Conservation (phyloP, 148 eudicot species). For the Fagopyrum homotropicum region DNA sequence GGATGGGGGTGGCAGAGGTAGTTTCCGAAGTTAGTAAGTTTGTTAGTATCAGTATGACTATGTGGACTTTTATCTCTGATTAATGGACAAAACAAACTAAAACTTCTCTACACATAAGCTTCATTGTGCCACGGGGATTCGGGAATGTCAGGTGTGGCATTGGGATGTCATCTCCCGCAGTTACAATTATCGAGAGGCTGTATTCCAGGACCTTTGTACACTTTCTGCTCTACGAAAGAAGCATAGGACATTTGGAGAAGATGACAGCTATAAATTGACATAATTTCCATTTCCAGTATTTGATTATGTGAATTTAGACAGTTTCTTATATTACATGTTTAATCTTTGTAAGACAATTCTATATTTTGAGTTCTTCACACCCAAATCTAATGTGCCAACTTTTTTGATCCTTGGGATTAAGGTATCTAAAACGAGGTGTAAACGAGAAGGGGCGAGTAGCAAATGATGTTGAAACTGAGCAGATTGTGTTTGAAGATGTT, state of each 20-base stretch:
- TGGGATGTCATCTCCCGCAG: background rate
- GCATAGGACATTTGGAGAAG: background rate
- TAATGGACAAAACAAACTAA: conserved; percentile 1
- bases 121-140: background rate
- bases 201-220: conserved; percentile 1
- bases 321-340: background rate
- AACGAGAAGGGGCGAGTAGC: conserved; percentile 91
- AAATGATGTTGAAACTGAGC: conserved; percentile 97
- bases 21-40: background rate
- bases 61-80: background rate
- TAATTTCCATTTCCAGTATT: background rate
- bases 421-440: conserved; percentile 90
- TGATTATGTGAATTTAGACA: conserved; percentile 1
- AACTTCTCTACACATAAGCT: background rate
- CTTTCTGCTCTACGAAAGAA: background rate
- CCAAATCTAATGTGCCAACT: background rate
- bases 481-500: conserved; percentile 75
- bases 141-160: background rate
- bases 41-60: background rate
- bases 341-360: background rate
- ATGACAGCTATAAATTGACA: background rate
- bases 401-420: conserved; percentile 17
- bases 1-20: background rate
- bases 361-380: background rate
- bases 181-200: background rate